Evolutionary conservation across 331 rosid genomes (phyloP).

Genomic region (Acacia concinna): DNA sequence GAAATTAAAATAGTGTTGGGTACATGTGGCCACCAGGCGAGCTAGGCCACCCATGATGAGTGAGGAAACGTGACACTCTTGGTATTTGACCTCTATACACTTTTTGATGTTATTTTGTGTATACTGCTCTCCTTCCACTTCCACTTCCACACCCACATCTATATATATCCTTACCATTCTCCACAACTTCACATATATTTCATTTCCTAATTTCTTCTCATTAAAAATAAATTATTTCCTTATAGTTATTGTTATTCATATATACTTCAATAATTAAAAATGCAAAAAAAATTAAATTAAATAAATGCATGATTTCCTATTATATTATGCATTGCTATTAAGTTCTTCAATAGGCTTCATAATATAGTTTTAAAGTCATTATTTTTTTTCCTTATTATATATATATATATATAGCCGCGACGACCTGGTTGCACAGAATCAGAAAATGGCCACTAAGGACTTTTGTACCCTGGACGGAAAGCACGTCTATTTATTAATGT

Average conservation of each 20-base stretch:
- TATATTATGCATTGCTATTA: background rate
- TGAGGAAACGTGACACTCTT: constrained; percentile 51
- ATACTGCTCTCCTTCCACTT: constrained; percentile 12
- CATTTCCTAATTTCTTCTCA: background rate
- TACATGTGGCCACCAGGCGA: background rate
- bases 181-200: background rate
- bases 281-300: background rate
- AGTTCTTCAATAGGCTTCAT: background rate
- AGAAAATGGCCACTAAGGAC: background rate
- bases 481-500: background rate
- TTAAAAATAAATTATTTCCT: background rate
- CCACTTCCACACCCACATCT: background rate
- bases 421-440: background rate
- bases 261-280: background rate
- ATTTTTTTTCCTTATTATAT: background rate
- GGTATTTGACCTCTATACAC: background rate
- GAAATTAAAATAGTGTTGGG: background rate
- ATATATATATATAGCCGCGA: background rate
- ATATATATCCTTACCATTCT: background rate
- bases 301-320: background rate
- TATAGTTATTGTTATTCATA: background rate
- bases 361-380: background rate
- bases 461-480: background rate
- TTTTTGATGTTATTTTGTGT: background rate
- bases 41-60: background rate